Base-by-base conservation (phyloP, 164 flowering plant species). In the Dillenia turbinata region DNA sequence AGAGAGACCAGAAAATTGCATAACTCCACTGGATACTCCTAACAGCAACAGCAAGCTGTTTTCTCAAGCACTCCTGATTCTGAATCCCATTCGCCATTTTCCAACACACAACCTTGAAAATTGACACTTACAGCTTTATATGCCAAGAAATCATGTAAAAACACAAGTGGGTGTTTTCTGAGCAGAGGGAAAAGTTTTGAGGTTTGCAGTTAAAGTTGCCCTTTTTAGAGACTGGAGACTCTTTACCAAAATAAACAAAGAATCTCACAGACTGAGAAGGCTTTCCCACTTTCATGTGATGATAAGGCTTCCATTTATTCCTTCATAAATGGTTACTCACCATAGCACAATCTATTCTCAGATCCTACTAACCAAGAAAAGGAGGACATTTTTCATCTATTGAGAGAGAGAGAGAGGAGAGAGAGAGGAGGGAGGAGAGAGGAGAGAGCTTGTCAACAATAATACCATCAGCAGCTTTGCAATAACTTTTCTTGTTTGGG, bases 11-110 rank as follows among this genome's bases (percentile, higher is more conserved):
- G 72, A 86, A 90, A 66, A 92, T 83, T 53, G 90, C 96, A 76
- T 92, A 92, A 71, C 95, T 92, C 98, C 98, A 92, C 48, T 88
- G 88, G 61, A 85, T 79, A 75, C 80, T 81, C 66, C 83, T 81
- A 69, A 90, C 87, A 73, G 91, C 88, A 58, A 82, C 69, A 69
- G 91, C 88, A 66, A 92, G 91, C 74, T 78, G 84, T 68, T 78
- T 78, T 64, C 78, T 86, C n/a, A 83, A 50, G 19, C 22, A 44
- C 40, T 73, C 71, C 59, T 66, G 76, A 64, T 60, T 75, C 63
- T 73, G 80, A 51, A 69, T 68, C 33, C 60, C 76, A 76, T 59
- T 62, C 68, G 76, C 88, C 83, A 82, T 85, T 51, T 16, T 54
- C 75, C 60, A 49, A 64, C 57, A 67, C 49, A 65, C 15, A 44